Percentiles rank a stretch among this genome's conserved stretches.
phyloP scores from a whole-genome alignment of 306 rosid species.

The Lathyrus oleraceus region DNA sequence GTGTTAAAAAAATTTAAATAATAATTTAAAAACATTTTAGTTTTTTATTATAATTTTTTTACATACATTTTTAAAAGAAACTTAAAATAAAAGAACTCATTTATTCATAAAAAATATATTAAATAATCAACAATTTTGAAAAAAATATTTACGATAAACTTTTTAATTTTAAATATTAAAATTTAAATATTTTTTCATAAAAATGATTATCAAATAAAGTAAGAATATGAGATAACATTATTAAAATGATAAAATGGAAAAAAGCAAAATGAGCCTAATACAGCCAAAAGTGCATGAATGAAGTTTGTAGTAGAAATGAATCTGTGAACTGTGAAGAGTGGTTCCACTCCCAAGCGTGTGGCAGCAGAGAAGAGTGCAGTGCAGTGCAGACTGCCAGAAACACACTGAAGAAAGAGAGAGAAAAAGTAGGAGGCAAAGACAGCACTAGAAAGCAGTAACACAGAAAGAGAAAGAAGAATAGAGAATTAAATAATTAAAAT shows the following conservation, averaged over 20 bases:
- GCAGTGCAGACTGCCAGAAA: slow-evolving; percentile 35
- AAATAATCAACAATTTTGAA: too few relatives aligned
- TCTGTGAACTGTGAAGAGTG: slow-evolving; percentile 19
- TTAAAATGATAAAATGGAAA: slow-evolving; percentile 11
- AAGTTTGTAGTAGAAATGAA: slow-evolving; percentile 30
- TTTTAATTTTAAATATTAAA: too few relatives aligned
- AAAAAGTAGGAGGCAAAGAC: slow-evolving; percentile 35
- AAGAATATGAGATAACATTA: slow-evolving; percentile 5
- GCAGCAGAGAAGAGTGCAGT: slow-evolving; percentile 33
- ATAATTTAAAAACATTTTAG: too few relatives aligned
- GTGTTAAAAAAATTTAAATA: too few relatives aligned
- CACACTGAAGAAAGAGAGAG: slow-evolving; percentile 28
- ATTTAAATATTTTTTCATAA: too few relatives aligned
- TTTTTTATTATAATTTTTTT: too few relatives aligned
- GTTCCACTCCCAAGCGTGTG: slow-evolving; percentile 63
- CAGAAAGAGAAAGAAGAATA: not conserved
- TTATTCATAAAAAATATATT: too few relatives aligned
- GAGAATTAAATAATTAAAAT: not conserved
- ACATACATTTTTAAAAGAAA: too few relatives aligned
- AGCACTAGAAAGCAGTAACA: slow-evolving; percentile 27
- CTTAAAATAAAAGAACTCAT: too few relatives aligned
- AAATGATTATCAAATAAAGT: not conserved
- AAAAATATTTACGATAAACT: too few relatives aligned
- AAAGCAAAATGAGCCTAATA: slow-evolving; percentile 26
- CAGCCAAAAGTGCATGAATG: slow-evolving; percentile 31